Evolutionary conservation across 805 yeast species (phyloP).

Genomic region (Groenewaldozyma salmanticensis): DNA sequence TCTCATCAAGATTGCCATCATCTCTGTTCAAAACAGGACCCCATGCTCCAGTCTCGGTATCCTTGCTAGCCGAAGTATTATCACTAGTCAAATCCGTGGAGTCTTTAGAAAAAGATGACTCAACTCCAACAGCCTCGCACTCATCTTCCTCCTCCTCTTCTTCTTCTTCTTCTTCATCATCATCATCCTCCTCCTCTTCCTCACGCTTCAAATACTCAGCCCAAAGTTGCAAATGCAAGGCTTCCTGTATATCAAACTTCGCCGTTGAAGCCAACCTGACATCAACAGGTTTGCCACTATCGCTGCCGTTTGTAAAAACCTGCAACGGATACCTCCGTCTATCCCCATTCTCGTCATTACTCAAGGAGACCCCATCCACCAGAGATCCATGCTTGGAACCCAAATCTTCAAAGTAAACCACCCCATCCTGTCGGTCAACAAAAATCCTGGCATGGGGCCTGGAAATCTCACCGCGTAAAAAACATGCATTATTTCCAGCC

Average conservation of each 20-base stretch:
- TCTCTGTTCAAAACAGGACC: no score
- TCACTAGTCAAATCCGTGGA: no score
- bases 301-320: neutral
- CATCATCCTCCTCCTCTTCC: neutral
- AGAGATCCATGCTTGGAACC: constrained; percentile 4
- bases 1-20: constrained; percentile 2
- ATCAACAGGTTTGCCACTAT: neutral
- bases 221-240: neutral
- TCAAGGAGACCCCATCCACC: neutral
- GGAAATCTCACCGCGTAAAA: neutral
- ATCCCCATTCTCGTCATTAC: neutral
- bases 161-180: constrained; percentile 2
- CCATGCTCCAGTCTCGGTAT: neutral
- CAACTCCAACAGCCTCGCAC: neutral
- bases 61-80: constrained; percentile 2
- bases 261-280: neutral
- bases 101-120: no score
- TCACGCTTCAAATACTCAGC: neutral
- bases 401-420: neutral
- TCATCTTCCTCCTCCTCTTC: constrained; percentile 4
- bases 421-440: neutral
- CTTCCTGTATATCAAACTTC: neutral
- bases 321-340: neutral
- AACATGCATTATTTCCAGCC: neutral
- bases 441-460: neutral